Base-by-base conservation (phyloP, 2,329 filamentous ascomycete genomes). In the Leptoxyphium fumago region DNA sequence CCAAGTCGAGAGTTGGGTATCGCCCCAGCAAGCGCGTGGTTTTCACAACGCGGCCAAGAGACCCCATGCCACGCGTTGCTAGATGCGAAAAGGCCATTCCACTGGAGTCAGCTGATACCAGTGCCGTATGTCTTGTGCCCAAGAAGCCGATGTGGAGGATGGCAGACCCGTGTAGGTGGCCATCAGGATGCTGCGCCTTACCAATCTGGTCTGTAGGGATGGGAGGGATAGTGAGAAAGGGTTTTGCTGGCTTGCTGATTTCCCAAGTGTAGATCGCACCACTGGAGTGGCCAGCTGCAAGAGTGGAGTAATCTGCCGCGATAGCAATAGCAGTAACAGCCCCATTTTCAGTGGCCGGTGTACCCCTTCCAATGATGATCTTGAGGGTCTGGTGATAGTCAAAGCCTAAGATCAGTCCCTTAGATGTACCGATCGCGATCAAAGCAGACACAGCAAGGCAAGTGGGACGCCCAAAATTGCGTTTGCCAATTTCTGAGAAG, bases 81-180 rank as follows among this genome's bases (percentile, higher is more conserved):
- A 98, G 74, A 63, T 98, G 93, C 2, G 91, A 95, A 61, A 98
- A 98, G 0, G 91, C 89, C 93, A 98, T 98, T 15, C 93, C 91
- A 41, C 78, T 78, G 55, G 94, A 84, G 63, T 98, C 88, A 2
- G 91, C 91, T 3, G 91, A 98, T 10, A 96, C 88, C 5, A 98
- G 71, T 2, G 93, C 91, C 11, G 91, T 98, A 55, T 91, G 88
- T 46, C 93, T 75, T 2, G 85, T 95, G 7, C 89, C 91, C 5
- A 98, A 70, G 59, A 98, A 98, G 0, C 89, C 91, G n/a, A 98
- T 65, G 62, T 98, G 88, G 6, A 91, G 78, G 39, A 98, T 77
- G 2, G 84, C 75, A 29, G 80, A 78, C 47, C 82, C 82, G 5
- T 78, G 73, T 15, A 91, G 67, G 65, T 98, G 91, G 1, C 91